These are phyloP conservation scores for Plasmopara viticola DNA, from an alignment of 352 stramenopile genomes.

Conservation along the genomic window DNA sequence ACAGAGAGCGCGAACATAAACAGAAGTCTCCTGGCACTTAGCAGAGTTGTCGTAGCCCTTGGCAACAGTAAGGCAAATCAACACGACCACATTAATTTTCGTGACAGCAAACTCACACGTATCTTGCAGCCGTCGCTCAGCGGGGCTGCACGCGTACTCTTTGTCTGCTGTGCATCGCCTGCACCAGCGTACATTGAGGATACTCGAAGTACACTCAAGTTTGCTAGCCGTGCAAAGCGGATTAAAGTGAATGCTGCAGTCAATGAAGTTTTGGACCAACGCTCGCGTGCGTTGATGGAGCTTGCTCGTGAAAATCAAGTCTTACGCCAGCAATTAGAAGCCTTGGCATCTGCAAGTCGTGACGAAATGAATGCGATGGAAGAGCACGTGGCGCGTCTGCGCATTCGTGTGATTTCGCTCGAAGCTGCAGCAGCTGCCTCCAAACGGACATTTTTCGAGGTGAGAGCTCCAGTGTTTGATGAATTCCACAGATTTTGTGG, in stretches of 20 bases:
- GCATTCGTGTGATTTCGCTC: slow-evolving; percentile 32
- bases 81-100: slow-evolving; percentile 84
- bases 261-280: slow-evolving; percentile 39
- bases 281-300: slow-evolving; percentile 26
- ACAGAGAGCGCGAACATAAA: slow-evolving; percentile 55
- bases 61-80: slow-evolving; percentile 57
- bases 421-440: slow-evolving; percentile 27
- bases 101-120: slow-evolving; percentile 91
- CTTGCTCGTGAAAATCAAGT: slow-evolving; percentile 42
- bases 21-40: slow-evolving; percentile 69
- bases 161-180: slow-evolving; percentile 84
- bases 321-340: slow-evolving; percentile 32
- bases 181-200: slow-evolving; percentile 73
- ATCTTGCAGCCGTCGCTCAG: slow-evolving; percentile 86
- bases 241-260: slow-evolving; percentile 55
- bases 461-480: slow-evolving; percentile 18
- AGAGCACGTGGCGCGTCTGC: slow-evolving; percentile 24
- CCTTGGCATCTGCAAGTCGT: slow-evolving; percentile 23
- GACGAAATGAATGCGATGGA: slow-evolving; percentile 38
- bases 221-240: slow-evolving; percentile 83
- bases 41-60: slow-evolving; percentile 87
- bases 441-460: slow-evolving; percentile 15
- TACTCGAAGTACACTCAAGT: slow-evolving; percentile 88
- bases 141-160: slow-evolving; percentile 70
- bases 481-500: slow-evolving; percentile 7